phyloP scores from a whole-genome alignment of 805 yeast species.

The Cyberlindnera lachancei region DNA sequence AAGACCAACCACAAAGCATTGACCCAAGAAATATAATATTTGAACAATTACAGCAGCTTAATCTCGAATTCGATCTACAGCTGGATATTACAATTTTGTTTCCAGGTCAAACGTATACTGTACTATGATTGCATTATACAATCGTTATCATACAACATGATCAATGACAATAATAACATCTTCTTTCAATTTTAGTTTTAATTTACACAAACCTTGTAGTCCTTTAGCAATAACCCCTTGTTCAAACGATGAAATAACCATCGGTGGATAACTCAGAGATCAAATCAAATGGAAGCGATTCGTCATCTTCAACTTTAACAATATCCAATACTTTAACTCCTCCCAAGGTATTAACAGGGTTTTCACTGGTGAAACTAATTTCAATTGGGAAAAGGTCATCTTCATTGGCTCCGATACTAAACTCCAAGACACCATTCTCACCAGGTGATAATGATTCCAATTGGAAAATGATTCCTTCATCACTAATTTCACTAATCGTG shows the following conservation, averaged over 20 bases:
- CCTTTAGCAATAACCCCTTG: no score
- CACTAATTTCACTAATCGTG: slow-evolving; percentile 48
- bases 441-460: slow-evolving; percentile 47
- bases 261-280: slow-evolving; percentile 52
- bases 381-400: slow-evolving; percentile 86
- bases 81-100: slow-evolving; percentile 44
- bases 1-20: slow-evolving; percentile 28
- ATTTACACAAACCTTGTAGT: no score
- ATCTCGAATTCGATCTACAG: slow-evolving; percentile 32
- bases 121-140: slow-evolving; percentile 1
- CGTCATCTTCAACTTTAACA: slow-evolving; percentile 40
- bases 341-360: slow-evolving; percentile 50
- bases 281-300: slow-evolving; percentile 64
- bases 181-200: no score
- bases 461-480: slow-evolving; percentile 64
- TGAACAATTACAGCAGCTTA: slow-evolving; percentile 40
- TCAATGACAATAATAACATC: neutral
- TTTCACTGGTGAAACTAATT: slow-evolving; percentile 48
- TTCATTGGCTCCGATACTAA: slow-evolving; percentile 70
- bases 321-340: slow-evolving; percentile 58
- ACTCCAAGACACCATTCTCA: slow-evolving; percentile 68
- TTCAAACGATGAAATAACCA: slow-evolving; percentile 45
- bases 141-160: neutral
- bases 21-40: slow-evolving; percentile 59
- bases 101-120: slow-evolving; percentile 42